Base-by-base conservation (phyloP, 306 rosid species). In the Inga oerstediana region DNA sequence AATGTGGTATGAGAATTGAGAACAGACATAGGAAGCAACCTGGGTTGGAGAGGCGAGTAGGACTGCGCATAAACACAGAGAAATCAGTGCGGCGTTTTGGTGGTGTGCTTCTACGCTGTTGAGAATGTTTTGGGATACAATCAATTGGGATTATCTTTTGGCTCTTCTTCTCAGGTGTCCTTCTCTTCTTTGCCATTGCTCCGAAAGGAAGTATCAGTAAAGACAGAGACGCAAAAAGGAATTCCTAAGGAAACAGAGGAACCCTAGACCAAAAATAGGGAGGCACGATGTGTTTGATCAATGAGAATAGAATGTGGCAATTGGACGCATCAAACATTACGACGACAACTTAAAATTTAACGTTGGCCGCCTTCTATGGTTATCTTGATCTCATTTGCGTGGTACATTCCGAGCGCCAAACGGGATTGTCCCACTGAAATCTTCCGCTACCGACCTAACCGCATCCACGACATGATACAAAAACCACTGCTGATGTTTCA, bases 101-200 rank as follows among this genome's bases (percentile, higher is more conserved):
- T n/a, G 69, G 69, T 37, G 79, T 37, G 19, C 79, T 76, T 76
- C 79, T 56, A 3, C 39, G 92, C 56, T 89, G 85, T 61, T 84
- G 88, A 82, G 85, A 86, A 72, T 80, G 79, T 17, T 83, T 80
- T n/a, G 85, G 85, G 52, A 89, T 16, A 39, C 76, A 67, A 65
- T 89, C 92, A 59, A 82, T 54, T 68, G 54, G 67, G 27, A 75
- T 51, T 59, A 13, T 48, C 74, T 85, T 72, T 35, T 10, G 59
- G 44, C 75, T 48, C 24, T 41, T 72, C 85, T 68, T 81, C 80
- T 32, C 44, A 13, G 59, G 39, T 20, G 87, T 4, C 41, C 10
- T 83, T 64, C 73, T 82, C 85, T 84, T 91, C 89, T 91, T 89
- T 45, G 86, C 90, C 92, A 87, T 89, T 83, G 84, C 68, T 58